phyloP scores from a whole-genome alignment of 306 rosid species.

The Cucurbita argyrosperma region DNA sequence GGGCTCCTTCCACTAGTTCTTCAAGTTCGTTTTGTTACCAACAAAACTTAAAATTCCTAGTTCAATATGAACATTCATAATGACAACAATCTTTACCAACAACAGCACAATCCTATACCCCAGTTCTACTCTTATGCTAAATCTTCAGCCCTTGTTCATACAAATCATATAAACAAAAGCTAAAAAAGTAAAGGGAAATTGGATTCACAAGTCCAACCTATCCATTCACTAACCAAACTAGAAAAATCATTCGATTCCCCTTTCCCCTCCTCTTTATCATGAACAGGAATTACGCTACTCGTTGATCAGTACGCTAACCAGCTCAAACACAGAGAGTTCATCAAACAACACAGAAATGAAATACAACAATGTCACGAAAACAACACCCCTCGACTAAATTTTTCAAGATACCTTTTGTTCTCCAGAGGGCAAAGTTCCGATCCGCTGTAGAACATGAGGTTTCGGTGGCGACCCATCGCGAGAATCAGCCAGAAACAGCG shows the following conservation, averaged over 20 bases:
- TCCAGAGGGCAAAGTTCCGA: slow-evolving; percentile 8
- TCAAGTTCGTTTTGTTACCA: not conserved
- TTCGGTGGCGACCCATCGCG: slow-evolving; percentile 1
- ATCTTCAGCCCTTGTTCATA: not conserved
- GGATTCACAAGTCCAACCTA: not conserved
- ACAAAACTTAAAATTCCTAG: not conserved
- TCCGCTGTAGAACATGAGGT: slow-evolving; percentile 21
- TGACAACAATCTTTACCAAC: not conserved
- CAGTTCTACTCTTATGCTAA: not conserved
- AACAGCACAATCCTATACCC: not conserved
- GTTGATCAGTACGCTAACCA: not conserved
- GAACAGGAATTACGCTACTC: not conserved
- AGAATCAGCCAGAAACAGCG: slow-evolving; percentile 14
- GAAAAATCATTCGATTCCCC: not conserved
- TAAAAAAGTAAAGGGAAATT: not conserved
- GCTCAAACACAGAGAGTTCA: not conserved
- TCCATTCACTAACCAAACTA: not conserved
- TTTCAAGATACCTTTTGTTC: slow-evolving; percentile 33
- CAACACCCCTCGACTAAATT: not conserved
- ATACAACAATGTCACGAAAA: not conserved
- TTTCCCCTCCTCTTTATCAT: not conserved
- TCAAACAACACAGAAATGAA: not conserved
- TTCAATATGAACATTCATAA: not conserved
- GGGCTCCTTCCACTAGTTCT: not conserved
- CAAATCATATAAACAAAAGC: not conserved